These are phyloP conservation scores for Candida namnaoensis DNA, from an alignment of 805 yeast species.

Conservation along the genomic window DNA sequence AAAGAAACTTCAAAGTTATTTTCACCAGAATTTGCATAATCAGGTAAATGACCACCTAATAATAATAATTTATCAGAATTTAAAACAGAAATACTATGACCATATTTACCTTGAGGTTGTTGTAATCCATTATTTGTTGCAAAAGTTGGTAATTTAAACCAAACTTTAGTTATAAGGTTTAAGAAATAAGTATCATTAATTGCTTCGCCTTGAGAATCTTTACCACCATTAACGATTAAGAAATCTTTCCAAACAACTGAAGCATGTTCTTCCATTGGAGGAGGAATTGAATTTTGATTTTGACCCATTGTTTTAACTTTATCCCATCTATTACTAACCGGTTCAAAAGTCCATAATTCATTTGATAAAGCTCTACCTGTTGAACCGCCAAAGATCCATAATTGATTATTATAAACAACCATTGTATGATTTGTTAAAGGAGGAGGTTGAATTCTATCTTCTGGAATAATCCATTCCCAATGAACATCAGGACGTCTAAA, in stretches of 20 bases:
- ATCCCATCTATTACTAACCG: conserved; percentile 60
- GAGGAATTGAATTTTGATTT: conserved; percentile 42
- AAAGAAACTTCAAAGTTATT: conserved; percentile 44
- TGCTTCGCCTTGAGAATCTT: conserved; percentile 62
- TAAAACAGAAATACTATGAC: conserved; percentile 77
- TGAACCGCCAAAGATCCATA: conserved; percentile 91
- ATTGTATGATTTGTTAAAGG: conserved; percentile 89
- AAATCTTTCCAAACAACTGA: conserved; percentile 71
- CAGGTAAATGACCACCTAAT: conserved; percentile 88
- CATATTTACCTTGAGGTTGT: conserved; percentile 78
- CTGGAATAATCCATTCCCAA: conserved; percentile 70
- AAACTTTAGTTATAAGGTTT: conserved; percentile 59
- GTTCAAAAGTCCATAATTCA: conserved; percentile 78
- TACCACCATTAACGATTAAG: conserved; percentile 87
- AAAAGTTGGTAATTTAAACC: conserved; percentile 53
- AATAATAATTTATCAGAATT: conserved; percentile 62
- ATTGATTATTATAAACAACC: conserved; percentile 66
- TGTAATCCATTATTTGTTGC: conserved; percentile 32
- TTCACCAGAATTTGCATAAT: conserved; percentile 43
- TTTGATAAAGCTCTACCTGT: conserved; percentile 63
- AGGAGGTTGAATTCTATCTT: conserved; percentile 51
- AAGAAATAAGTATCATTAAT: conserved; percentile 64
- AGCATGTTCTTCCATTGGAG: conserved; percentile 88
- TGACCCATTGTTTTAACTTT: conserved; percentile 59
- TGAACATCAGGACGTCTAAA: conserved; percentile 76